Base-by-base conservation (phyloP, 768 basidiomycete genomes). In the Lactifluus rugatus region DNA sequence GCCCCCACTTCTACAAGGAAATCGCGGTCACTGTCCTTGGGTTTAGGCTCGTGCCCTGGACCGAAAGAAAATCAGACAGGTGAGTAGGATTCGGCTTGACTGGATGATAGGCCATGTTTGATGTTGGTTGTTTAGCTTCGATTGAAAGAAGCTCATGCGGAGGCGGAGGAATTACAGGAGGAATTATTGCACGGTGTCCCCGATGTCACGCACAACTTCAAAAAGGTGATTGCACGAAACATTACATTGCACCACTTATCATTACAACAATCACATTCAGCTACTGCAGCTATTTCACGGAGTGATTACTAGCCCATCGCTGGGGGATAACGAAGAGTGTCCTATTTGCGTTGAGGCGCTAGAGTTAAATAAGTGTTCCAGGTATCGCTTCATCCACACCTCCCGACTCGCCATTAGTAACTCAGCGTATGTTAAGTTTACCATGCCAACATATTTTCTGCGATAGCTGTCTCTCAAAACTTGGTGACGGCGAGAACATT, bases 391-490 rank as follows among this genome's bases (percentile, higher is more conserved):
- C 23, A 8, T 39, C 37, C 39, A 39, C 25, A 25, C 31, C 23
- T 50, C n/a, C 23, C 25, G 11, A 32, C 31, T 14, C 11, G 11
- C 26, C 11, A 14, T 25, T n/a, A n/a, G 21, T 48, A 37, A 51
- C 41, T 11, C 16, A 17, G 25, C 47, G 13, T n/a, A 4, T 16
- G 17, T 14, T 13, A 5, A 80, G 78, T 47, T 66, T 76, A 23
- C 64, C 68, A 6, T 79, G 79, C 64, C 67, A 77, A 45, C 79
- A 80, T 62, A 62, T 72, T 8, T 63, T 76, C 37, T 79, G 78
- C 62, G 62, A 73, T 48, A 64, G 56, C 5, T 78, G 77, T 55
- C 58, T 76, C 17, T 62, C 68, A 9, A 32, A 66, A 34, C 62
- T 75, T 21, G 60, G 66, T 48, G 45, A 50, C 5, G 65, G 59